Percentiles rank a stretch among this genome's conserved stretches.
Conservation (phyloP, 495 filamentous ascomycete species). For the Neurospora pannonica region DNA sequence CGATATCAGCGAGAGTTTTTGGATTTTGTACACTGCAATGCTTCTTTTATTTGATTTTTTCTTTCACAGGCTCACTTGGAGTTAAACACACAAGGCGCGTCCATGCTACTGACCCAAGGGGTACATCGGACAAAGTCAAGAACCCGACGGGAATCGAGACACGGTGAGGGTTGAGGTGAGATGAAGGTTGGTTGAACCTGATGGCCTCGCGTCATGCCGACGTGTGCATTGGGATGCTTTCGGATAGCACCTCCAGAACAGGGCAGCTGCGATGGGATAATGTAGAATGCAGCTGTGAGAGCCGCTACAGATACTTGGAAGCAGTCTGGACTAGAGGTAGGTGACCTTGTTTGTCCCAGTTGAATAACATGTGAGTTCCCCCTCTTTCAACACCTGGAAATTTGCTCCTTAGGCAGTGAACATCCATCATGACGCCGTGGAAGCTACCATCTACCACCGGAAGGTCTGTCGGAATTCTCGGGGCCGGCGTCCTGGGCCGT, state of each 20-base stretch:
- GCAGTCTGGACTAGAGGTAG: no score
- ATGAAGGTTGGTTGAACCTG: background rate
- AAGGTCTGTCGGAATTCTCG: constrained; percentile 13
- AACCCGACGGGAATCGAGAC: background rate
- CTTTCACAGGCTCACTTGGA: background rate
- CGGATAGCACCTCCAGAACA: background rate
- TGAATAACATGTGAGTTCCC: background rate
- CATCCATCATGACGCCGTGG: constrained; percentile 2
- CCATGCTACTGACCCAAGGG: background rate
- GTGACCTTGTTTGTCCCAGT: background rate
- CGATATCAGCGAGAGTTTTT: background rate
- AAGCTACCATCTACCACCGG: constrained; percentile 6
- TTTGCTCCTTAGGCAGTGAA: background rate
- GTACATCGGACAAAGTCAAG: background rate
- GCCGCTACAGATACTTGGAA: background rate
- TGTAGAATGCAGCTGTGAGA: background rate
- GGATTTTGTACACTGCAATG: background rate
- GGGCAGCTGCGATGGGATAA: background rate
- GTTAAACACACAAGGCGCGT: background rate
- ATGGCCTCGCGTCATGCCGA: background rate
- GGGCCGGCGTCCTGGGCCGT: constrained; percentile 20
- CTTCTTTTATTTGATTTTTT: no score
- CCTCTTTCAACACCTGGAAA: background rate
- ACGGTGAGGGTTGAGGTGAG: background rate
- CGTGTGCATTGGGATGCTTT: background rate